Evolutionary conservation across 139 green algal genomes (phyloP).

Genomic region (Chlamydomonas eustigma): DNA sequence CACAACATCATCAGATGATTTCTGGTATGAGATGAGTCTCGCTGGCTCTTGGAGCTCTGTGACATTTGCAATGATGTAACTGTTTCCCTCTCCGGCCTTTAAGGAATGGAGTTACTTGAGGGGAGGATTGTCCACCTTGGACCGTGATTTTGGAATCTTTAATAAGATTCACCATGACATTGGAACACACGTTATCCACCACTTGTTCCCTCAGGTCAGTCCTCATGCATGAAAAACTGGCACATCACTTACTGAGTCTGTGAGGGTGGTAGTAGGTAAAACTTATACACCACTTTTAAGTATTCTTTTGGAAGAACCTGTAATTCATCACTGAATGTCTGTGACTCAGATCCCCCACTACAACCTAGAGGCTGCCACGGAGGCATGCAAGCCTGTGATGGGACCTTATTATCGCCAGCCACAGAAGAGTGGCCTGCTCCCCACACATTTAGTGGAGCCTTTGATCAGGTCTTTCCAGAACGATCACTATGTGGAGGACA

Average conservation of each 20-base stretch:
- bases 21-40: too few relatives aligned
- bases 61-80: too few relatives aligned
- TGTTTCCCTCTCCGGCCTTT: too few relatives aligned
- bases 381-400: constrained; percentile 86
- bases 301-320: too few relatives aligned
- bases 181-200: constrained; percentile 91
- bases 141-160: constrained; percentile 95
- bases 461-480: constrained; percentile 72
- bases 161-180: constrained; percentile 98
- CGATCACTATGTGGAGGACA: constrained; percentile 84
- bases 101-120: constrained; percentile 93
- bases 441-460: constrained; percentile 73
- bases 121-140: constrained; percentile 85
- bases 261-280: too few relatives aligned
- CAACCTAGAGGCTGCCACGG: constrained; percentile 82
- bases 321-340: too few relatives aligned
- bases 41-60: too few relatives aligned
- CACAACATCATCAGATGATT: too few relatives aligned
- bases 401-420: constrained; percentile 89
- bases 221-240: too few relatives aligned
- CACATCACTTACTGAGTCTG: too few relatives aligned
- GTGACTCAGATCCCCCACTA: constrained; percentile 88
- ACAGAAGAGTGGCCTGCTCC: constrained; percentile 59
- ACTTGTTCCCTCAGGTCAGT: constrained; percentile 82
- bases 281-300: too few relatives aligned